Base-by-base conservation (phyloP, 495 filamentous ascomycete genomes). In the Hypomontagnella submonticulosa region DNA sequence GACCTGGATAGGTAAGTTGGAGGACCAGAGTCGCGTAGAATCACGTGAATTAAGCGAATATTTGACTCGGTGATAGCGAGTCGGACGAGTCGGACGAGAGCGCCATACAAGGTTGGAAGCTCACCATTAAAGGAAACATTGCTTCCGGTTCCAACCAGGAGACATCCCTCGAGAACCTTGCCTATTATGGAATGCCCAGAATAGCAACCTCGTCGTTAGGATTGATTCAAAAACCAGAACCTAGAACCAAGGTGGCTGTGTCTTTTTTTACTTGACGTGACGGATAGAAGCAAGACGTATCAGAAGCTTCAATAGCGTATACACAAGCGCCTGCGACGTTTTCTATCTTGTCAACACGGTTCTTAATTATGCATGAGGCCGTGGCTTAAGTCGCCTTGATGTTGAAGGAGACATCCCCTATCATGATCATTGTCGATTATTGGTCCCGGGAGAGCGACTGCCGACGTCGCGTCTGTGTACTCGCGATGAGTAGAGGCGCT, bases 111-210 rank as follows among this genome's bases (percentile, higher is more conserved):
- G 59, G 49, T 59, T 62, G 42, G n/a, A 15, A 67, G 57, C 42
- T 67, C 58, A 37, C 48, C 48, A 59, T 68, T 42, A 6, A 33
- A 55, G 65, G 65, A 47, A 59, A 48, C 30, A 16, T 32, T 15
- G 32, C 55, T 63, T 68, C 65, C 65, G 65, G 65, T 68, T 59
- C 58, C 65, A 68, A 43, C 36, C 49, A 68, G 65, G 65, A 57
- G 58, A 27, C 23, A 27, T 40, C 16, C 40, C 41, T 53, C 46
- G 47, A 57, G 34, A n/a, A 43, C n/a, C 20, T 38, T 48, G 20
- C 47, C 47, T 47, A 34, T 51, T 42, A 4, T 20, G 51, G 20
- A 41, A 42, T 15, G 2, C 47, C 40, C 27, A 42, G 13, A 58
- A 34, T 42, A 44, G 46, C 5, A 62, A 67, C 19, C 42, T 36